A percentile compares a stretch with the other conserved stretches of the same genome.
Conservation (phyloP, 1,139 yeast genomes). For the Spencermartinsiella ligniputridi region DNA sequence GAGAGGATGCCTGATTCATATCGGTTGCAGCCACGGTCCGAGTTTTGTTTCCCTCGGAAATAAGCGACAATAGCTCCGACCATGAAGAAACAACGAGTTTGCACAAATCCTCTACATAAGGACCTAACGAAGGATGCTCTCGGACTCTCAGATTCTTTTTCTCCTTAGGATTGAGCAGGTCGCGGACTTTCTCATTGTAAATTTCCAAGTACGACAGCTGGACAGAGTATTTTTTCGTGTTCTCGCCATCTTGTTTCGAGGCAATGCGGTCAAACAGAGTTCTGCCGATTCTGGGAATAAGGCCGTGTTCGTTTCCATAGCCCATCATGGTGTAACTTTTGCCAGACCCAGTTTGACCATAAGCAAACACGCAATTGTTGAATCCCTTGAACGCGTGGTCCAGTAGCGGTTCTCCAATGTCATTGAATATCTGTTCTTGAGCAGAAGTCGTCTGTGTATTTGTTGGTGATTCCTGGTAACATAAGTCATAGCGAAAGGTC, state of each 20-base stretch:
- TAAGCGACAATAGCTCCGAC: constrained; percentile 40
- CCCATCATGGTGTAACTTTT: constrained; percentile 75
- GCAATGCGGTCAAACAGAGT: constrained; percentile 46
- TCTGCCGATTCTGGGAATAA: constrained; percentile 52
- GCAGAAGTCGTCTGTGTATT: constrained; percentile 1
- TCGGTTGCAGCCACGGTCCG: constrained; percentile 64
- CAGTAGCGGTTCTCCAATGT: constrained; percentile 51
- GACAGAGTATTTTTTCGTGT: constrained; percentile 44
- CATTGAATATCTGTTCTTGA: constrained; percentile 47
- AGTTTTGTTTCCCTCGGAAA: constrained; percentile 44
- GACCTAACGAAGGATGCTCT: constrained; percentile 55
- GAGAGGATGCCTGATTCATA: constrained; percentile 59
- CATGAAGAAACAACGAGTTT: constrained; percentile 43
- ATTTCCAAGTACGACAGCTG: constrained; percentile 60
- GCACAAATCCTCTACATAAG: constrained; percentile 58
- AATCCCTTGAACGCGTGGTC: constrained; percentile 60
- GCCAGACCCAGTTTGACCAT: constrained; percentile 73
- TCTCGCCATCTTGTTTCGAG: constrained; percentile 32
- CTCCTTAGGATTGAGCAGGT: constrained; percentile 36
- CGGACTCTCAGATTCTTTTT: constrained; percentile 43
- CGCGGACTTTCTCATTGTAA: constrained; percentile 65
- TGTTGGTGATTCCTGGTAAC: constrained; percentile 3
- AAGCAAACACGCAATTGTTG: constrained; percentile 65
- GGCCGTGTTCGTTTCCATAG: constrained; percentile 44
- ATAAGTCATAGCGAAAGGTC: constrained; percentile 10